A percentile compares a stretch with the other conserved stretches of the same genome.
Conservation (phyloP, 768 basidiomycete species). For the Phanerodontia chrysosporium region DNA sequence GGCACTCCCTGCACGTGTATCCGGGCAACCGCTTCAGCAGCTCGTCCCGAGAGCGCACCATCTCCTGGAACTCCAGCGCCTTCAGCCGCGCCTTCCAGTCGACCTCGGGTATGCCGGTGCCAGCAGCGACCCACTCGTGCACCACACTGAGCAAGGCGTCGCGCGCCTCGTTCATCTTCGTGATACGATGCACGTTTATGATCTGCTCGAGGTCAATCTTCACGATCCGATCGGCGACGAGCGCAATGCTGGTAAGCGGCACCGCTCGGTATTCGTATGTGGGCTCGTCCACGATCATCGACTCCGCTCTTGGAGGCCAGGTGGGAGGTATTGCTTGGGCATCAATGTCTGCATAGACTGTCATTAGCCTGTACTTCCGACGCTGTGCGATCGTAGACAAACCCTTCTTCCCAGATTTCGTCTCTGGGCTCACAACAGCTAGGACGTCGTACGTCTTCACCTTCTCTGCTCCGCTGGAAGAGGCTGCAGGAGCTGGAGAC, state of each 20-base stretch:
- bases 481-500: slow-evolving; percentile 42
- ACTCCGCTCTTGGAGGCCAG: slow-evolving; percentile 66
- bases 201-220: slow-evolving; percentile 67
- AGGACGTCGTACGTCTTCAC: slow-evolving; percentile 63
- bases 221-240: slow-evolving; percentile 65
- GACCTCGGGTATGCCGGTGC: slow-evolving; percentile 56
- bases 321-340: slow-evolving; percentile 57
- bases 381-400: neutral
- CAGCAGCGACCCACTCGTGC: slow-evolving; percentile 50
- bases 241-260: slow-evolving; percentile 65
- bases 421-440: slow-evolving; percentile 61
- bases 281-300: slow-evolving; percentile 43
- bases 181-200: slow-evolving; percentile 59
- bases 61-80: slow-evolving; percentile 89
- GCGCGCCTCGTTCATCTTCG: slow-evolving; percentile 55
- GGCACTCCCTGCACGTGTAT: slow-evolving; percentile 54
- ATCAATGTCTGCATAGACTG: slow-evolving; percentile 46
- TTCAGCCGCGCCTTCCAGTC: slow-evolving; percentile 77
- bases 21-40: slow-evolving; percentile 40
- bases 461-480: slow-evolving; percentile 42
- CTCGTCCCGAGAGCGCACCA: slow-evolving; percentile 53
- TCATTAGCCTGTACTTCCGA: neutral
- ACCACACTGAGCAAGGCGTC: slow-evolving; percentile 45
- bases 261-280: slow-evolving; percentile 65
- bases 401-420: slow-evolving; percentile 57